Evolutionary conservation across 495 filamentous ascomycete genomes (phyloP).

Genomic region (Podospora anserina): DNA sequence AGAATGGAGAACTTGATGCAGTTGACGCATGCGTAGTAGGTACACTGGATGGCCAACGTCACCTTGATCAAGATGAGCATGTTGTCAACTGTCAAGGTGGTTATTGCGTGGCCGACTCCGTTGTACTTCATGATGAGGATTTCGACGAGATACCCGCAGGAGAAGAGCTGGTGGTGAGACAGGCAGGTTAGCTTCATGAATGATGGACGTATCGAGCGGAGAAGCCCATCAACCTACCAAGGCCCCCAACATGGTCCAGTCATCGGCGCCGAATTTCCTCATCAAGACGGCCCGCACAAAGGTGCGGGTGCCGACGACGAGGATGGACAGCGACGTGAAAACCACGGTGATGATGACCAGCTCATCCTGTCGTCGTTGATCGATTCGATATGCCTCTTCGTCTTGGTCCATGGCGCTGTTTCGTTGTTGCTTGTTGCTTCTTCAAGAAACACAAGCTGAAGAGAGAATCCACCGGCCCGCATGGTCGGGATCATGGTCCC

Average conservation of each 20-base stretch:
- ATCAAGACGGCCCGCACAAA: neutral
- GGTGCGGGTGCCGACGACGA: constrained; percentile 4
- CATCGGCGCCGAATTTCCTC: constrained; percentile 5
- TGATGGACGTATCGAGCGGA: neutral
- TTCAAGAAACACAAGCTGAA: constrained; percentile 2
- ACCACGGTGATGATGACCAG: constrained; percentile 2
- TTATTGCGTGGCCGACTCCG: neutral
- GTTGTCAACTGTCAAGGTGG: neutral
- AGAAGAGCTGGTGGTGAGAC: neutral
- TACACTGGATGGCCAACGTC: constrained; percentile 5
- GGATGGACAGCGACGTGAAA: constrained; percentile 5
- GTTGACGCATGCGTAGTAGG: constrained; percentile 7
- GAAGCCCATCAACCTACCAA: neutral
- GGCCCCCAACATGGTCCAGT: constrained; percentile 1
- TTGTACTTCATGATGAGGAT: constrained; percentile 1
- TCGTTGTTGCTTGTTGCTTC: neutral
- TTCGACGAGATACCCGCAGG: neutral
- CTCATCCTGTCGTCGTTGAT: constrained; percentile 1
- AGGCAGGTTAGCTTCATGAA: neutral
- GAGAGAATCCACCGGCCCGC: constrained; percentile 3
- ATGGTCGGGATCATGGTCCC: neutral
- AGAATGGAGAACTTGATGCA: constrained; percentile 9
- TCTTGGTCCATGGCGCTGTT: neutral
- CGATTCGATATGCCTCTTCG: neutral
- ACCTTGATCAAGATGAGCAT: constrained; percentile 4